phyloP scores from a whole-genome alignment of 805 yeast genomes.

The Saturnispora quitensis region DNA sequence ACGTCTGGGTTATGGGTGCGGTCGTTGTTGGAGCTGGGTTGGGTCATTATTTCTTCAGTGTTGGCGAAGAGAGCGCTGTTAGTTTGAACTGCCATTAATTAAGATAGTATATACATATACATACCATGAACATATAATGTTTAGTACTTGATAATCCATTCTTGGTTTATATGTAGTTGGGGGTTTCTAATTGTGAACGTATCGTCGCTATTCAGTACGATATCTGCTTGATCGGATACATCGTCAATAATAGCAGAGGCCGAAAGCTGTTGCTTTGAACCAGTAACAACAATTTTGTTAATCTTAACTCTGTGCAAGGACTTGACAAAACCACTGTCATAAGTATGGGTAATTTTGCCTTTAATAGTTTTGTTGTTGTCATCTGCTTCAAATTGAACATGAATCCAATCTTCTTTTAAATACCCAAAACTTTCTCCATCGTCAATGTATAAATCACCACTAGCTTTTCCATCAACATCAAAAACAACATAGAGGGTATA shows the following conservation, averaged over 20 bases:
- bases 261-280: constrained; percentile 14
- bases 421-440: constrained; percentile 73
- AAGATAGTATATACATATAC: not conserved
- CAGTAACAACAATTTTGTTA: constrained; percentile 48
- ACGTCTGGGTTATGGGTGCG: constrained; percentile 38
- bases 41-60: constrained; percentile 29
- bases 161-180: constrained; percentile 32
- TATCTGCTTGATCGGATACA: constrained; percentile 3
- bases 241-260: not conserved
- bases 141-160: constrained; percentile 33
- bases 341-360: constrained; percentile 16
- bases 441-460: constrained; percentile 59
- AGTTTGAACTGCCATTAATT: constrained; percentile 24
- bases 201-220: constrained; percentile 11
- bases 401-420: constrained; percentile 39
- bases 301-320: constrained; percentile 32
- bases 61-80: constrained; percentile 10
- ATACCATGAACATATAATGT: not conserved
- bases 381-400: constrained; percentile 32
- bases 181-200: constrained; percentile 43
- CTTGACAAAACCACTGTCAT: constrained; percentile 19
- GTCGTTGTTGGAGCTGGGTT: constrained; percentile 33
- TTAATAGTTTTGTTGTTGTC: constrained; percentile 27
- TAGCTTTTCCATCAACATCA: constrained; percentile 33
- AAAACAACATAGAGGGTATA: constrained; percentile 64